phyloP scores from a whole-genome alignment of 768 basidiomycete species.

The Trametes cinnabarina region DNA sequence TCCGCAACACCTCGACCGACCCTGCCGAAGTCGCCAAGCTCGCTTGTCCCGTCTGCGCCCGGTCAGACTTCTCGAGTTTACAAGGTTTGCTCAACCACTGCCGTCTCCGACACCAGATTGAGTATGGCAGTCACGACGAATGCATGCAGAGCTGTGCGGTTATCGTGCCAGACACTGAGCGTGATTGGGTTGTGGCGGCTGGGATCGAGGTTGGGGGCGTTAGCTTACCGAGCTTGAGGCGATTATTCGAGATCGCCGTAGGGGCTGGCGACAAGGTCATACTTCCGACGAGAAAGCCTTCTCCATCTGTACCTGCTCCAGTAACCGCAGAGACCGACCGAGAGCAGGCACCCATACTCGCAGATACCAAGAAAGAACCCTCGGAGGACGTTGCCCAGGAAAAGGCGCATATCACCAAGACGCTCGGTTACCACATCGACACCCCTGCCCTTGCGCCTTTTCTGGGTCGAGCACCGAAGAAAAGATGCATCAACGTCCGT shows the following conservation, averaged over 20 bases:
- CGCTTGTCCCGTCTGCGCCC: constrained; percentile 42
- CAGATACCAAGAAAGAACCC: background rate
- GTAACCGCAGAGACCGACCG: background rate
- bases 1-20: constrained; percentile 34
- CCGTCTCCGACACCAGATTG: constrained; percentile 45
- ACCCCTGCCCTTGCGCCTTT: constrained; percentile 51
- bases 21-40: constrained; percentile 37
- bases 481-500: constrained; percentile 40
- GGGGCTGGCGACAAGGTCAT: constrained; percentile 29
- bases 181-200: constrained; percentile 33
- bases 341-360: background rate
- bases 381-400: background rate
- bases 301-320: background rate
- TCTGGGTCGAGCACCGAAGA: constrained; percentile 43
- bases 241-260: constrained; percentile 52
- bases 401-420: constrained; percentile 39
- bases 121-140: constrained; percentile 51
- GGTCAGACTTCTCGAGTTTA: constrained; percentile 49
- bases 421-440: constrained; percentile 50
- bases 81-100: constrained; percentile 54
- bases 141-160: constrained; percentile 47
- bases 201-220: constrained; percentile 42
- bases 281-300: constrained; percentile 10
- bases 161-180: constrained; percentile 34
- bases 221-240: constrained; percentile 43